Evolutionary conservation across 148 eudicot species (phyloP).

Genomic region (Hydrangea macrophylla): DNA sequence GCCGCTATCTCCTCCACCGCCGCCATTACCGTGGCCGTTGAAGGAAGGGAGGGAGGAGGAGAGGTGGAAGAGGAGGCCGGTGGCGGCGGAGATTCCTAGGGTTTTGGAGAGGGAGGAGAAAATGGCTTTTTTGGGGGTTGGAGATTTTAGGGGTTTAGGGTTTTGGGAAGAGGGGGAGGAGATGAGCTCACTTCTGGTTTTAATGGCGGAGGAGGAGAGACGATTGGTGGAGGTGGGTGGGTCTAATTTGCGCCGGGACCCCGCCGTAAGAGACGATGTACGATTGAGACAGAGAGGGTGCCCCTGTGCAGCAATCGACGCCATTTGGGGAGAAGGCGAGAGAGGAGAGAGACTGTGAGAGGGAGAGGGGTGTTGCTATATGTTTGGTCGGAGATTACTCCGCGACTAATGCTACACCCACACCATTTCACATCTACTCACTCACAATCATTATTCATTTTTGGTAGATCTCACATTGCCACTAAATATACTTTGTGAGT

Average conservation of each 20-base stretch:
- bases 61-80: constrained; percentile 27
- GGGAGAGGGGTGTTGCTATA: constrained; percentile 14
- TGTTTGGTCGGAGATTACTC: too few species aligned
- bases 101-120: constrained; percentile 24
- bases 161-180: constrained; percentile 19
- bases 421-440: too few species aligned
- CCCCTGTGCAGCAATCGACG: constrained; percentile 31
- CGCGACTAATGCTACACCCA: too few species aligned
- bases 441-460: too few species aligned
- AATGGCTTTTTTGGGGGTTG: constrained; percentile 10
- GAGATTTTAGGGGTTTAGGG: constrained; percentile 26
- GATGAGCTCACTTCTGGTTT: constrained; percentile 3
- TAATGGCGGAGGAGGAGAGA: constrained; percentile 13
- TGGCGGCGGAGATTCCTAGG: constrained; percentile 32
- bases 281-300: constrained; percentile 21
- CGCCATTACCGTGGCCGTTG: constrained; percentile 22
- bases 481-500: too few species aligned
- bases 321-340: constrained; percentile 15
- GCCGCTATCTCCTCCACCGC: constrained; percentile 33
- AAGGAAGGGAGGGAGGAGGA: constrained; percentile 30
- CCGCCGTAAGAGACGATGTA: constrained; percentile 8
- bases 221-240: constrained; percentile 10
- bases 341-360: constrained; percentile 6
- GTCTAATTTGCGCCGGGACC: background rate
- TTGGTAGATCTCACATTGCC: too few species aligned